These are phyloP conservation scores for Nicotiana undulata DNA, from an alignment of 257 asterid genomes.

Conservation along the genomic window DNA sequence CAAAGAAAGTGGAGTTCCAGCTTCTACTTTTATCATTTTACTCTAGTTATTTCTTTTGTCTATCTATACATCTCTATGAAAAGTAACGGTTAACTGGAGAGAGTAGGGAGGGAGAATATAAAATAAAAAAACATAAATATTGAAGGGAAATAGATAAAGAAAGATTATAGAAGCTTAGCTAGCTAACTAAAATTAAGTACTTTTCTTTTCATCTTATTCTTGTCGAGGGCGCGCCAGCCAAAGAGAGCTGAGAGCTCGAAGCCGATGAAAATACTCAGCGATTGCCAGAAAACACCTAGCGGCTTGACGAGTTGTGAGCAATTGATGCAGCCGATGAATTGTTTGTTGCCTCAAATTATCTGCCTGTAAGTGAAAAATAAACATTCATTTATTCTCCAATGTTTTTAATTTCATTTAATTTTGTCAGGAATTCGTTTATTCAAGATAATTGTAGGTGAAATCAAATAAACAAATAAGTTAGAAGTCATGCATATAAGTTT, in stretches of 20 bases:
- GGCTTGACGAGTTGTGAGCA: constrained; percentile 56
- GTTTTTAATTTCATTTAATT: not conserved
- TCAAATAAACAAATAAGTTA: not conserved
- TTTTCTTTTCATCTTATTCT: constrained; percentile 20
- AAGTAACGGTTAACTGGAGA: not conserved
- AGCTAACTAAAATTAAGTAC: not conserved
- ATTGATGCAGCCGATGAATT: constrained; percentile 60
- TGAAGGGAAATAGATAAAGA: constrained; percentile 2
- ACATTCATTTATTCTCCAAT: too few species aligned
- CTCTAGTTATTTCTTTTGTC: constrained; percentile 11
- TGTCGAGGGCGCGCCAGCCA: constrained; percentile 68
- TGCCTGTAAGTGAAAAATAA: constrained; percentile 41
- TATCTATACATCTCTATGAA: constrained; percentile 32
- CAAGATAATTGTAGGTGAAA: constrained; percentile 2
- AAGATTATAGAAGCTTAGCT: constrained; percentile 7
- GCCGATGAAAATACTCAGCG: constrained; percentile 75
- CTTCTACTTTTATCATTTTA: constrained; percentile 7
- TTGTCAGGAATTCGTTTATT: not conserved
- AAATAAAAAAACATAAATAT: not conserved
- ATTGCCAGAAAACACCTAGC: constrained; percentile 71
- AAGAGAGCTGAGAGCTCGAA: constrained; percentile 76
- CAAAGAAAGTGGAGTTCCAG: not conserved
- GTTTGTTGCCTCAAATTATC: constrained; percentile 68
- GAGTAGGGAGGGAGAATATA: not conserved
- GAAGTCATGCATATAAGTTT: constrained; percentile 22